phyloP scores from a whole-genome alignment of 2,329 filamentous ascomycete genomes.

The Pyricularia grisea region DNA sequence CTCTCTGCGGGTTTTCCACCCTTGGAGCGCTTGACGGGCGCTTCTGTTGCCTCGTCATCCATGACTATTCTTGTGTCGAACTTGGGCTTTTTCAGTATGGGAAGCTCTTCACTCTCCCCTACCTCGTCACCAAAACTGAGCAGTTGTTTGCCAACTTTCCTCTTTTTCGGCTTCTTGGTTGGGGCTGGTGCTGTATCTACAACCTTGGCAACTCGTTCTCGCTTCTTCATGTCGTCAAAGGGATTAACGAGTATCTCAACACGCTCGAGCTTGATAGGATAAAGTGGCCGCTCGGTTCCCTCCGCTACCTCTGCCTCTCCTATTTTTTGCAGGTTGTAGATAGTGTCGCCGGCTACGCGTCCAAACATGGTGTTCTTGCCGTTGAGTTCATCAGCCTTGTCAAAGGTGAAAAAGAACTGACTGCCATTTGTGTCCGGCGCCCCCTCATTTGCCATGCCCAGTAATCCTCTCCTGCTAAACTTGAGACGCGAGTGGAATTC shows the following conservation, averaged over 20 bases:
- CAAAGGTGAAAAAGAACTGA: slow-evolving; percentile 95
- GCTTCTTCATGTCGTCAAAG: slow-evolving; percentile 71
- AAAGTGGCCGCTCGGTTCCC: slow-evolving; percentile 73
- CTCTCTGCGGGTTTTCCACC: slow-evolving; percentile 16
- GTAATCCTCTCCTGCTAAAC: slow-evolving; percentile 79
- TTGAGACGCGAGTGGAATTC: slow-evolving; percentile 89
- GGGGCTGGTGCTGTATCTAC: slow-evolving; percentile 31
- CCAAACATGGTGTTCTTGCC: slow-evolving; percentile 93
- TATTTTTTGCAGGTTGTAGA: slow-evolving; percentile 93
- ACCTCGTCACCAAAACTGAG: slow-evolving; percentile 72
- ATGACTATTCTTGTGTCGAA: slow-evolving; percentile 69
- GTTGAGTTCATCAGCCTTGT: slow-evolving; percentile 73
- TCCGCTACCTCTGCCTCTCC: slow-evolving; percentile 76
- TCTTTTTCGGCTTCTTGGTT: slow-evolving; percentile 55
- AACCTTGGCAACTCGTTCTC: slow-evolving; percentile 45
- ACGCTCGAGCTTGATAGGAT: slow-evolving; percentile 68
- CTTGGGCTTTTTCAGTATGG: slow-evolving; percentile 64
- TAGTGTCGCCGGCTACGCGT: slow-evolving; percentile 82
- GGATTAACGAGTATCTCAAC: slow-evolving; percentile 74
- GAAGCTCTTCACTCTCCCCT: slow-evolving; percentile 44
- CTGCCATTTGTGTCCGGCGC: slow-evolving; percentile 74
- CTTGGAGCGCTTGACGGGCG: slow-evolving; percentile 18
- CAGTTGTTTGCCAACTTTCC: slow-evolving; percentile 66
- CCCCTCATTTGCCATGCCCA: slow-evolving; percentile 95
- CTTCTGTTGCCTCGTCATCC: slow-evolving; percentile 26